A percentile compares a stretch with the other conserved stretches of the same genome.
These are phyloP conservation scores for Salix exigua DNA, from an alignment of 345 rosid species.

Conservation along the genomic window DNA sequence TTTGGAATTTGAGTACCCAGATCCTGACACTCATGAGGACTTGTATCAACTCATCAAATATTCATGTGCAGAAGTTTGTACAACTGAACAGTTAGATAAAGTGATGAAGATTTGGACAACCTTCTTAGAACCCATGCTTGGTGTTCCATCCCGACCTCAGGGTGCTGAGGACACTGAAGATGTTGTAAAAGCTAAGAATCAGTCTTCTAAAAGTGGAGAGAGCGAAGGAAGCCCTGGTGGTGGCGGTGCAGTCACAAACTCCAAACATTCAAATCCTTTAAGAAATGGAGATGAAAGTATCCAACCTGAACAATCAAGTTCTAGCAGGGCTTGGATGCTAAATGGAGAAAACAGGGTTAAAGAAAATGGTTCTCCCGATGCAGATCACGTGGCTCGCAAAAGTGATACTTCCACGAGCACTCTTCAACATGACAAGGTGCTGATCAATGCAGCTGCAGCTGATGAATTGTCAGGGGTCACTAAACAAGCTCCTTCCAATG, in stretches of 20 bases:
- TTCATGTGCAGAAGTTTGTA: slow-evolving; percentile 90
- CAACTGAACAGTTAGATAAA: slow-evolving; percentile 81
- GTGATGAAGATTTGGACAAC: slow-evolving; percentile 91
- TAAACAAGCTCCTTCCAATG: slow-evolving; percentile 41
- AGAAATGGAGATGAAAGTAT: slow-evolving; percentile 51
- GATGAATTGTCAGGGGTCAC: slow-evolving; percentile 45
- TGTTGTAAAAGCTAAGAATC: slow-evolving; percentile 58
- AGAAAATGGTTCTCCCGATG: slow-evolving; percentile 45
- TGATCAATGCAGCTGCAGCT: slow-evolving; percentile 36
- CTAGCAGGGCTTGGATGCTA: slow-evolving; percentile 45
- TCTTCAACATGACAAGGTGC: slow-evolving; percentile 47
- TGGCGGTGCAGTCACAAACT: slow-evolving; percentile 37
- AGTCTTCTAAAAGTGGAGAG: slow-evolving; percentile 45
- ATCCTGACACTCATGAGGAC: slow-evolving; percentile 84
- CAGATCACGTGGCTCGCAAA: slow-evolving; percentile 29
- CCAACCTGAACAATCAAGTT: slow-evolving; percentile 53
- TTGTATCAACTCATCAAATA: slow-evolving; percentile 86
- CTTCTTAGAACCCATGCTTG: slow-evolving; percentile 82
- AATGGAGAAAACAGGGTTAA: slow-evolving; percentile 50
- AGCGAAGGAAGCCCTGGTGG: slow-evolving; percentile 57
- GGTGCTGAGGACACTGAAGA: slow-evolving; percentile 84
- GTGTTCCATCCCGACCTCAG: slow-evolving; percentile 78
- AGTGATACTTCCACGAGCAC: slow-evolving; percentile 31
- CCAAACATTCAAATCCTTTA: slow-evolving; percentile 47
- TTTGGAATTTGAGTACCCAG: slow-evolving; percentile 75